phyloP scores from a whole-genome alignment of 2,329 filamentous ascomycete genomes.

The Fusarium temperatum region DNA sequence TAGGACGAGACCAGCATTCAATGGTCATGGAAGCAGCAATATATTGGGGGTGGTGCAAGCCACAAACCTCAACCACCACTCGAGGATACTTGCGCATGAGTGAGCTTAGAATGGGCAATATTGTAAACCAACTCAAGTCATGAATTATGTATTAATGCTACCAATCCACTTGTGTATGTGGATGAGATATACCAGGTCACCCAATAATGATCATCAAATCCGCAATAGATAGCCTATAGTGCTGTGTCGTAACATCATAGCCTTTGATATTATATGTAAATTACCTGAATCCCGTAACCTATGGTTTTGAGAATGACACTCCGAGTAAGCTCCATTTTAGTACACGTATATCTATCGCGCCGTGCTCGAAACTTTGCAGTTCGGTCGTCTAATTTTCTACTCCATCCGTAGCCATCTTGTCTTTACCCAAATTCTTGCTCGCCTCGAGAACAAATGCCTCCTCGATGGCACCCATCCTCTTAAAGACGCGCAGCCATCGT shows the following conservation, averaged over 20 bases:
- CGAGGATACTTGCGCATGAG: not conserved
- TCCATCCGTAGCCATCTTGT: constrained; percentile 31
- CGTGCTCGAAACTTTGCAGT: constrained; percentile 20
- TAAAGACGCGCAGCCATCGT: constrained; percentile 87
- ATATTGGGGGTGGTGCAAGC: not conserved
- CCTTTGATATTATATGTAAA: not conserved
- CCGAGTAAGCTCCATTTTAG: constrained; percentile 14
- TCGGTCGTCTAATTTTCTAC: constrained; percentile 30
- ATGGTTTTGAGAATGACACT: not conserved
- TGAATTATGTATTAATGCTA: constrained; percentile 11
- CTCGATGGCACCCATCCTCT: constrained; percentile 84
- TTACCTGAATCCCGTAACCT: not conserved
- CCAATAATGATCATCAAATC: not conserved
- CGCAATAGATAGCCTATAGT: not conserved
- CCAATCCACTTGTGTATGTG: not conserved
- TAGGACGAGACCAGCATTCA: not conserved
- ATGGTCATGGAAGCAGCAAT: not conserved
- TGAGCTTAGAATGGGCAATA: not conserved
- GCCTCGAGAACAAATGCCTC: constrained; percentile 68
- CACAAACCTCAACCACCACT: not conserved
- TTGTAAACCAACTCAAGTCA: not conserved
- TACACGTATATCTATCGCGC: constrained; percentile 4
- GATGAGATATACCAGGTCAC: not conserved
- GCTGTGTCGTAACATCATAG: not conserved
- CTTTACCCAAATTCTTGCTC: constrained; percentile 35